Conservation (phyloP, 2,329 filamentous ascomycete genomes). For the Shiraia sp. region DNA sequence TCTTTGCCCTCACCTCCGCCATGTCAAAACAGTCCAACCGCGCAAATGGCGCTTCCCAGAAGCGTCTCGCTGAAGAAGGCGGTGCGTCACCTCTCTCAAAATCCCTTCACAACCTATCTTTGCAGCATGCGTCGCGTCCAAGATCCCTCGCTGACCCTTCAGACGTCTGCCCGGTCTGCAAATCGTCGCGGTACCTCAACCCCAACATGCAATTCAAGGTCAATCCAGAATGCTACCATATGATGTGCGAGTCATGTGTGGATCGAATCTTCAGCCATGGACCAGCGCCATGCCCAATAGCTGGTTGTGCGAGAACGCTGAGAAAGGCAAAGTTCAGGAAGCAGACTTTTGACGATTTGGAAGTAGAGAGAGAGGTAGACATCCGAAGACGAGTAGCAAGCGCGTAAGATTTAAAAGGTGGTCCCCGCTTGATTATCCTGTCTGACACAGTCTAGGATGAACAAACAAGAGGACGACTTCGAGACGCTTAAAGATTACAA, state of each 20-base stretch:
- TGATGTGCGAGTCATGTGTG: constrained; percentile 96
- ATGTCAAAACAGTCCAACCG: constrained; percentile 42
- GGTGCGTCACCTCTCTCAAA: constrained; percentile 42
- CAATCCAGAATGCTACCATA: constrained; percentile 98
- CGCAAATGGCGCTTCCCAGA: constrained; percentile 31
- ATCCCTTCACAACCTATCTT: constrained; percentile 34
- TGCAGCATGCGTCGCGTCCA: constrained; percentile 23
- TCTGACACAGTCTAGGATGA: constrained; percentile 63
- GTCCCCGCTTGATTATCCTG: too few species aligned
- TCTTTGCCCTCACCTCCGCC: constrained; percentile 17
- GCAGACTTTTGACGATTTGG: constrained; percentile 87
- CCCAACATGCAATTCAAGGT: constrained; percentile 92
- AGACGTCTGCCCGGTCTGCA: constrained; percentile 96
- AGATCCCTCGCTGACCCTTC: constrained; percentile 29
- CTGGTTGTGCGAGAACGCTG: constrained; percentile 83
- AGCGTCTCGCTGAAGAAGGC: constrained; percentile 39
- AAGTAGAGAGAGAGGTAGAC: constrained; percentile 91
- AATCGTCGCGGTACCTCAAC: constrained; percentile 94
- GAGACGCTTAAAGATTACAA: constrained; percentile 83
- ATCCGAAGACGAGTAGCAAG: constrained; percentile 77
- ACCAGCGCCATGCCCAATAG: constrained; percentile 89
- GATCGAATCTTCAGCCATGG: constrained; percentile 91
- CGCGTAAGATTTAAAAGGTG: constrained; percentile 48
- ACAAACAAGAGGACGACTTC: constrained; percentile 89
- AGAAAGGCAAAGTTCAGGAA: constrained; percentile 81